Conservation (phyloP, 1,284 basidiomycete species). For the Ustilago cynodontis region DNA sequence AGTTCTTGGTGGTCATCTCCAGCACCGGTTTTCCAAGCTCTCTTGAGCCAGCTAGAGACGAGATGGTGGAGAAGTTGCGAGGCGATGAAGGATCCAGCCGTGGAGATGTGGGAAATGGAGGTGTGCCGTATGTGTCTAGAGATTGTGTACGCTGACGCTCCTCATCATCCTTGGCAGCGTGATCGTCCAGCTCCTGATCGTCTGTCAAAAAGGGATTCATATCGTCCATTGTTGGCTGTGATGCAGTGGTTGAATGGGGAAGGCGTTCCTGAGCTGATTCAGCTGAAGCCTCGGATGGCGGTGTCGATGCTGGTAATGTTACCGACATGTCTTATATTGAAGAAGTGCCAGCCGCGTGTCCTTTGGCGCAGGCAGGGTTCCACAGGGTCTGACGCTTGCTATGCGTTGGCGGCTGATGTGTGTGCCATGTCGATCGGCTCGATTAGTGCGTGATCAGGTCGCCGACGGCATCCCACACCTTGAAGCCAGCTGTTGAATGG, state of each 20-base stretch:
- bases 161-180: conserved; percentile 8
- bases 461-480: background rate
- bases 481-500: background rate
- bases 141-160: background rate
- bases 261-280: background rate
- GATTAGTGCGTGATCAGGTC: background rate
- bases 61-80: conserved; percentile 48
- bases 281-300: background rate
- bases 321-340: conserved; percentile 18
- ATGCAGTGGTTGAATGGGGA: background rate
- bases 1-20: conserved; percentile 32
- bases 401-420: background rate
- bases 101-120: conserved; percentile 43
- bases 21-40: conserved; percentile 37
- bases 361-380: background rate
- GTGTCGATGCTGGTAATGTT: background rate
- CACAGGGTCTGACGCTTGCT: background rate
- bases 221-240: background rate
- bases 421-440: conserved; percentile 8
- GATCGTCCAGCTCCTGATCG: background rate
- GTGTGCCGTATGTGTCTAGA: conserved; percentile 19
- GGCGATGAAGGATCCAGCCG: conserved; percentile 42
- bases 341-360: background rate
- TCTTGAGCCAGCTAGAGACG: conserved; percentile 36
- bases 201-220: conserved; percentile 6